Evolutionary conservation across 352 stramenopile genomes (phyloP).

Genomic region (Thraustochytrium striatum): DNA sequence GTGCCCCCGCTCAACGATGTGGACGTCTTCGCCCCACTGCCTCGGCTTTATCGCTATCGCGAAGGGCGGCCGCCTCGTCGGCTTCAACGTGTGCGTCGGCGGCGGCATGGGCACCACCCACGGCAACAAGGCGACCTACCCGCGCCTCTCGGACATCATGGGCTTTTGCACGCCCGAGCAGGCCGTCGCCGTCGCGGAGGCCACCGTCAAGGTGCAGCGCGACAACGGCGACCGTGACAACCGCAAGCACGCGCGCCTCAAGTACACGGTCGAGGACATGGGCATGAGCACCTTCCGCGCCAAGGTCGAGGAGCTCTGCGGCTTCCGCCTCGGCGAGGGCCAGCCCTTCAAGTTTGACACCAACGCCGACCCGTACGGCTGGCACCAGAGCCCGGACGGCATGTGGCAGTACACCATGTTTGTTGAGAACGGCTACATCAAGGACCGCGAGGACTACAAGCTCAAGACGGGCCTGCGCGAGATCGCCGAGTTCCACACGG

Average conservation of each 20-base stretch:
- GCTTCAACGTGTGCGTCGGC: constrained; percentile 93
- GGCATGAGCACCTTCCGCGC: constrained; percentile 86
- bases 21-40: constrained; percentile 95
- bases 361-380: constrained; percentile 66
- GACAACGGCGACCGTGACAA: constrained; percentile 95
- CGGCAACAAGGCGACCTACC: constrained; percentile 95
- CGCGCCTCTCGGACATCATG: constrained; percentile 88
- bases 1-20: constrained; percentile 94
- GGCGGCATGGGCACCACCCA: constrained; percentile 95
- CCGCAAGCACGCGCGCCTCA: constrained; percentile 91
- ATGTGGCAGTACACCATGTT: constrained; percentile 75
- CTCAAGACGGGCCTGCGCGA: constrained; percentile 82
- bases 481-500: constrained; percentile 78
- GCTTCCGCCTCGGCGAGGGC: constrained; percentile 83
- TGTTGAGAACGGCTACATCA: constrained; percentile 81
- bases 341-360: constrained; percentile 65
- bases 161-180: constrained; percentile 90
- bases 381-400: constrained; percentile 67
- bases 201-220: constrained; percentile 86
- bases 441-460: constrained; percentile 75
- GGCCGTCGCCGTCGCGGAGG: constrained; percentile 74
- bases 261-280: constrained; percentile 96
- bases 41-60: constrained; percentile 90
- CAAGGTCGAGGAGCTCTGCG: constrained; percentile 87
- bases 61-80: constrained; percentile 67